Evolutionary conservation across 805 yeast species (phyloP).

Genomic region (Limtongia smithiae): DNA sequence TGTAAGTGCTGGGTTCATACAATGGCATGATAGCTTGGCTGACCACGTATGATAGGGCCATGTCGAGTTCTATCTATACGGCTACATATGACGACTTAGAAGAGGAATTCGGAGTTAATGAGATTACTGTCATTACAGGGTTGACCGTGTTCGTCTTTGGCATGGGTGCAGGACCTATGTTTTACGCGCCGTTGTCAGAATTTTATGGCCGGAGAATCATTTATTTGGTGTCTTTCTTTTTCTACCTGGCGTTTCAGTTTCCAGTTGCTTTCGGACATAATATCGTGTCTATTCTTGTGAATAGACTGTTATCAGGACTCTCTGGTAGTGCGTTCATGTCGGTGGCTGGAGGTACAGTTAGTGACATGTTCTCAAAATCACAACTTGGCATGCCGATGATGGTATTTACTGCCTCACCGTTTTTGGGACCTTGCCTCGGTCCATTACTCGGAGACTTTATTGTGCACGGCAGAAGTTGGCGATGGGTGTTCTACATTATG

Average conservation of each 20-base stretch:
- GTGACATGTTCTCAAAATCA: conserved; percentile 68
- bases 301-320: conserved; percentile 71
- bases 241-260: conserved; percentile 48
- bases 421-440: conserved; percentile 66
- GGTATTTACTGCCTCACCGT: conserved; percentile 30
- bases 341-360: conserved; percentile 78
- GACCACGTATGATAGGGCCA: conserved; percentile 33
- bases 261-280: conserved; percentile 45
- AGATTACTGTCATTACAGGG: conserved; percentile 47
- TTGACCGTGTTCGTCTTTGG: conserved; percentile 55
- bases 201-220: conserved; percentile 66
- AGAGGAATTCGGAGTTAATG: conserved; percentile 41
- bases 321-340: conserved; percentile 80
- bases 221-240: conserved; percentile 51
- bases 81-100: conserved; percentile 43
- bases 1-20: neutral
- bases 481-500: conserved; percentile 66
- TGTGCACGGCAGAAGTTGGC: conserved; percentile 59
- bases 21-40: neutral
- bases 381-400: conserved; percentile 30
- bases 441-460: conserved; percentile 57
- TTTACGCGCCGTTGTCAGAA: conserved; percentile 68
- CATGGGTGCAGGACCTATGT: conserved; percentile 61
- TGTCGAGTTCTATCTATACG: conserved; percentile 51
- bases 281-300: conserved; percentile 47